A percentile compares a stretch with the other conserved stretches of the same genome.
Conservation (phyloP, 148 eudicot genomes). For the Oxyria digyna region DNA sequence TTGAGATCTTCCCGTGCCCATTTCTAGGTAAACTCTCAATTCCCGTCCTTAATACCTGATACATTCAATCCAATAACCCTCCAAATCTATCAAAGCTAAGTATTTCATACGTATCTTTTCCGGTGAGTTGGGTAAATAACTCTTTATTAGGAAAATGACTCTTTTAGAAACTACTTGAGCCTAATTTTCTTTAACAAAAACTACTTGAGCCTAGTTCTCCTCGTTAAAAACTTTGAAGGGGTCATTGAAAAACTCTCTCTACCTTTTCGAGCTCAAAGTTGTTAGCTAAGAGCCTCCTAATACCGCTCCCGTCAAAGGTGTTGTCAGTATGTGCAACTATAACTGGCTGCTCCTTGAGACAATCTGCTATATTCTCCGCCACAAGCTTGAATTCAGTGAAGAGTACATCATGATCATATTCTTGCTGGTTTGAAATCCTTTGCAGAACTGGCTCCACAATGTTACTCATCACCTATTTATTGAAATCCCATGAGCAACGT, state of each 20-base stretch:
- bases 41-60: constrained; percentile 51
- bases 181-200: no score
- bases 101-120: no score
- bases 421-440: constrained; percentile 11
- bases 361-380: constrained; percentile 40
- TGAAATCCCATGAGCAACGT: no score
- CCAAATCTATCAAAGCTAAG: not conserved
- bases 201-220: no score
- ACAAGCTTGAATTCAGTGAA: constrained; percentile 44
- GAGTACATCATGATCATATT: constrained; percentile 46
- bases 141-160: no score
- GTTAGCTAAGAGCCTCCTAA: constrained; percentile 60
- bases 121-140: no score
- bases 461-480: constrained; percentile 51
- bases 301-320: constrained; percentile 68
- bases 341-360: constrained; percentile 75
- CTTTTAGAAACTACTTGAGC: no score
- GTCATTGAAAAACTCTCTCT: constrained; percentile 5
- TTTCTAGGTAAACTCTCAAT: constrained; percentile 46
- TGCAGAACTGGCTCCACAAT: constrained; percentile 49
- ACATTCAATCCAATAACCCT: not conserved
- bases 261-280: constrained; percentile 82
- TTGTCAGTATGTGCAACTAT: constrained; percentile 92
- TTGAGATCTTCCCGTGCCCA: constrained; percentile 48
- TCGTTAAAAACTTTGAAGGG: no score